phyloP scores from a whole-genome alignment of 2,329 filamentous ascomycete genomes.

The Tolypocladium endophyticum region DNA sequence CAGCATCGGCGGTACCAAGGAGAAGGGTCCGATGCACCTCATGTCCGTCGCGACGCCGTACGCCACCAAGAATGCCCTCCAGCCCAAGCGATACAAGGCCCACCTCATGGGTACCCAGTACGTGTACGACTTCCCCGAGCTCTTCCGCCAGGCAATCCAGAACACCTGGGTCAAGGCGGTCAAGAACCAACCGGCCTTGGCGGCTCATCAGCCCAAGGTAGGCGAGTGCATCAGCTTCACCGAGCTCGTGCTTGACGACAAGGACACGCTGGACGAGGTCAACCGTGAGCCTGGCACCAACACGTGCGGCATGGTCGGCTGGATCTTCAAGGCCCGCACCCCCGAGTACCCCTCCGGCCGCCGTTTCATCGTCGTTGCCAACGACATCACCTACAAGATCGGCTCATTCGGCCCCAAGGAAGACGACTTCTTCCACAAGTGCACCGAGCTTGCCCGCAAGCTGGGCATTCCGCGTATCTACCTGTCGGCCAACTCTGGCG shows the following conservation, averaged over 20 bases:
- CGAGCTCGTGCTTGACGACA: slow-evolving; percentile 90
- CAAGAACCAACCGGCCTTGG: slow-evolving; percentile 61
- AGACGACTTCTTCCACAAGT: slow-evolving; percentile 98
- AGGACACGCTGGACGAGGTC: slow-evolving; percentile 84
- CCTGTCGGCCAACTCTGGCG: slow-evolving; percentile 96
- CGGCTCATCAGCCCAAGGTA: slow-evolving; percentile 69
- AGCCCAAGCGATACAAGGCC: slow-evolving; percentile 98
- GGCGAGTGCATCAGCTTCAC: slow-evolving; percentile 91
- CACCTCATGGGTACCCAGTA: slow-evolving; percentile 99
- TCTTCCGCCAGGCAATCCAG: slow-evolving; percentile 96
- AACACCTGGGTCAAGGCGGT: slow-evolving; percentile 80
- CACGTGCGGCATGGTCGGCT: slow-evolving; percentile 95
- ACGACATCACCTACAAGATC: slow-evolving; percentile 99
- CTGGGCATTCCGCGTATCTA: slow-evolving; percentile 95
- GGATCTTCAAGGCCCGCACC: slow-evolving; percentile 89
- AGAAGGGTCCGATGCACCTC: slow-evolving; percentile 91
- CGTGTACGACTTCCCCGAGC: slow-evolving; percentile 98
- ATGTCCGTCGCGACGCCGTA: slow-evolving; percentile 86
- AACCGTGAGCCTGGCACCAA: slow-evolving; percentile 93
- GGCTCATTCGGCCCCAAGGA: slow-evolving; percentile 94
- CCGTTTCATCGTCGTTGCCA: slow-evolving; percentile 92
- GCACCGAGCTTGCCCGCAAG: slow-evolving; percentile 88
- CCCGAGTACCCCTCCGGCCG: slow-evolving; percentile 90
- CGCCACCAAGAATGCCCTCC: slow-evolving; percentile 95
- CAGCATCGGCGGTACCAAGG: slow-evolving; percentile 88